A percentile compares a stretch with the other conserved stretches of the same genome.
These are phyloP conservation scores for Crucibulum laeve DNA, from an alignment of 768 basidiomycete species.

Conservation along the genomic window DNA sequence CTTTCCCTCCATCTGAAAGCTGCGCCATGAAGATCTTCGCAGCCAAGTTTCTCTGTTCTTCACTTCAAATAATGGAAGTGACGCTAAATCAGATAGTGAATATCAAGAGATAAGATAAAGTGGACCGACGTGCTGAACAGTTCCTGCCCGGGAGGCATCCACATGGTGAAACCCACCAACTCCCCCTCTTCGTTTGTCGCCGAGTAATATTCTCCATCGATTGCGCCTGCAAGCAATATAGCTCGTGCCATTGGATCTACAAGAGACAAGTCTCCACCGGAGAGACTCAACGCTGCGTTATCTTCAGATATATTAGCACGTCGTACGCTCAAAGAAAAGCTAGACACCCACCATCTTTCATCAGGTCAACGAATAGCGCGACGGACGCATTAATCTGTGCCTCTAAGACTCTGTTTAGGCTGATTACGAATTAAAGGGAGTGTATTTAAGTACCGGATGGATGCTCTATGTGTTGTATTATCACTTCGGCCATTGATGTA, in stretches of 20 bases:
- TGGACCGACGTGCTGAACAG: conserved; percentile 25
- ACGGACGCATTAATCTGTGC: conserved; percentile 11
- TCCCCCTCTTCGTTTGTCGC: conserved; percentile 17
- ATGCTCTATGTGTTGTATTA: too few relatives aligned
- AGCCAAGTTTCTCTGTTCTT: conserved; percentile 20
- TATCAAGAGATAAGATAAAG: not conserved
- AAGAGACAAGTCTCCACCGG: conserved; percentile 18
- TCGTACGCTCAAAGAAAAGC: not conserved
- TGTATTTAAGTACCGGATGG: too few relatives aligned
- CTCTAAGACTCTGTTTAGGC: too few relatives aligned
- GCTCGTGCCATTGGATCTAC: conserved; percentile 17
- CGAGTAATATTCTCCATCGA: conserved; percentile 22
- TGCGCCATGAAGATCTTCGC: conserved; percentile 18
- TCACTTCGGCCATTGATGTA: too few relatives aligned
- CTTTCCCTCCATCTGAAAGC: too few relatives aligned
- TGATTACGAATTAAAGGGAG: too few relatives aligned
- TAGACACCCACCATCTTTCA: conserved; percentile 13
- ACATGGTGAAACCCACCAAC: conserved; percentile 21
- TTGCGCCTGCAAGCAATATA: conserved; percentile 17
- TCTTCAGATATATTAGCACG: conserved; percentile 2
- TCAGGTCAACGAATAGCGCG: conserved; percentile 16
- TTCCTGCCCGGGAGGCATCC: conserved; percentile 26
- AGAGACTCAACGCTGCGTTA: conserved; percentile 17
- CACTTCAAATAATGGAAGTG: too few relatives aligned
- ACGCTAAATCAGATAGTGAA: too few relatives aligned